Percentiles rank a stretch among this genome's conserved stretches.
phyloP scores from a whole-genome alignment of 208 protist genomes.

The Sergeia podlipaevii region DNA sequence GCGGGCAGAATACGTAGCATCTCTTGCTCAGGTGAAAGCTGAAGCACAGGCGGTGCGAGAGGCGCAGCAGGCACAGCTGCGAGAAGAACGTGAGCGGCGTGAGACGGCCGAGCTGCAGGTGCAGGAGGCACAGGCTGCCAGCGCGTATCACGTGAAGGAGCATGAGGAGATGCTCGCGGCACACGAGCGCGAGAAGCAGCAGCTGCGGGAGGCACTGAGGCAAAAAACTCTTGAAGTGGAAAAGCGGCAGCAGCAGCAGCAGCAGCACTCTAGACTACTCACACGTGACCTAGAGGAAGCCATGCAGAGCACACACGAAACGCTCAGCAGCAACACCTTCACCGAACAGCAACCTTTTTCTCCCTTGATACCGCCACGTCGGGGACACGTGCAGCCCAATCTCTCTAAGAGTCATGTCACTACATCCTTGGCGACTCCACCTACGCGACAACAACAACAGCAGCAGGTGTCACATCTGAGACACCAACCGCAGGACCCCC shows the following conservation, averaged over 20 bases:
- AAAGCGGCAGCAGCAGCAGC: conserved; percentile 1
- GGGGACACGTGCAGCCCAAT: not conserved
- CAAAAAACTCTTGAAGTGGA: not conserved
- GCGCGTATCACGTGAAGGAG: conserved; percentile 9
- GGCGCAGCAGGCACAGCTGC: not conserved
- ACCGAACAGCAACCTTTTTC: no score
- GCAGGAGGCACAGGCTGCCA: conserved; percentile 11
- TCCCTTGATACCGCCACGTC: no score
- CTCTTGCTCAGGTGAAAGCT: no score
- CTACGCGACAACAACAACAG: no score
- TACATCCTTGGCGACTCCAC: no score
- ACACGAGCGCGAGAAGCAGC: conserved; percentile 7
- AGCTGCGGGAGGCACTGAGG: conserved; percentile 1
- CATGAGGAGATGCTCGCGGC: not conserved
- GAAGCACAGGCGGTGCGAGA: not conserved
- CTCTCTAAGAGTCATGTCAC: not conserved
- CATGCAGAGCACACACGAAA: not conserved
- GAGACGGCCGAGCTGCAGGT: conserved; percentile 5
- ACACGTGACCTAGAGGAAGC: not conserved
- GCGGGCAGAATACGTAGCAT: no score
- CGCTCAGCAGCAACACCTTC: not conserved
- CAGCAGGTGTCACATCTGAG: no score
- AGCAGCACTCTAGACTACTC: conserved; percentile 1
- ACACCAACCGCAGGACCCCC: no score
- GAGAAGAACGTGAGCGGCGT: conserved; percentile 8